Evolutionary conservation across 2,329 filamentous ascomycete species (phyloP).

Genomic region (Aspergillus luchuensis): DNA sequence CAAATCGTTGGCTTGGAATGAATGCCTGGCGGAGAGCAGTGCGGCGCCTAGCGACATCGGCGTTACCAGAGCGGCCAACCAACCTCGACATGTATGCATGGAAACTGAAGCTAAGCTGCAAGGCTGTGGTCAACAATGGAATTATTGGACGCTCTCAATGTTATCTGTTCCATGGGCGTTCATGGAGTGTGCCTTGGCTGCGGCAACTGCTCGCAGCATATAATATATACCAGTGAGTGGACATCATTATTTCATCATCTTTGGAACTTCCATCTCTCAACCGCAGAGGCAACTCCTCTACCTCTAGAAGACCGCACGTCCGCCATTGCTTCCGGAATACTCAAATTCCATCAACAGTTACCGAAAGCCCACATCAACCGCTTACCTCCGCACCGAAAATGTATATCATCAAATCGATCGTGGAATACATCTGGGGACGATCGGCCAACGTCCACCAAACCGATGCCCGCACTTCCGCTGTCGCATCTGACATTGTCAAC

Average conservation of each 20-base stretch:
- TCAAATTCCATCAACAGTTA: background rate
- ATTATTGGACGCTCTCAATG: background rate
- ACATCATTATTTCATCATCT: too few relatives aligned
- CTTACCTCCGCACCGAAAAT: background rate
- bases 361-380: background rate
- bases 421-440: conserved; percentile 3
- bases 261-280: too few relatives aligned
- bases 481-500: conserved; percentile 12
- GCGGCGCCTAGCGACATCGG: background rate
- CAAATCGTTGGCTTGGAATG: background rate
- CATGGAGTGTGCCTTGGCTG: background rate
- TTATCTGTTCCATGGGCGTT: background rate
- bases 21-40: background rate
- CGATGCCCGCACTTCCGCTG: background rate
- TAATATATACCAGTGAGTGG: background rate
- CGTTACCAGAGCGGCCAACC: background rate
- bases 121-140: background rate
- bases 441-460: background rate
- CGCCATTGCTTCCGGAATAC: background rate
- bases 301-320: too few relatives aligned
- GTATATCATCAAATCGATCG: background rate
- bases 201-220: background rate
- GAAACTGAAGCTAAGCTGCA: background rate
- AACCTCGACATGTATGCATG: background rate
- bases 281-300: too few relatives aligned